Evolutionary conservation across 306 rosid genomes (phyloP).

Genomic region (Prosopis cineraria): DNA sequence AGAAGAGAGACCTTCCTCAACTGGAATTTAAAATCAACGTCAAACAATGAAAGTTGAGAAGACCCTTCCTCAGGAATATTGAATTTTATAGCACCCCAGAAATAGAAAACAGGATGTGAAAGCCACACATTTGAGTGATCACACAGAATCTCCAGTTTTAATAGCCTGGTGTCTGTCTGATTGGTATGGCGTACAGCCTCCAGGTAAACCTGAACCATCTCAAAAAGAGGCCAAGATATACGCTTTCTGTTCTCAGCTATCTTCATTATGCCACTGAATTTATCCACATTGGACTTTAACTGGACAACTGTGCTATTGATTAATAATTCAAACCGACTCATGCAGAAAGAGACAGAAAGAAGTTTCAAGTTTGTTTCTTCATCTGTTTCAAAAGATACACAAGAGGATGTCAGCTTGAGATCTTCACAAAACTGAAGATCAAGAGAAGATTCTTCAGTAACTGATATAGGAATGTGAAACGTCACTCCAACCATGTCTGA

Average conservation of each 20-base stretch:
- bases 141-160: conserved; percentile 56
- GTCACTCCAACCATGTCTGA: conserved; percentile 55
- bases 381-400: conserved; percentile 40
- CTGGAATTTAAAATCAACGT: conserved; percentile 51
- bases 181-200: conserved; percentile 46
- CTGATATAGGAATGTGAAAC: conserved; percentile 68
- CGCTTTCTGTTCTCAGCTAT: conserved; percentile 49
- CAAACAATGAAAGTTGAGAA: conserved; percentile 48
- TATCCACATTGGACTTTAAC: conserved; percentile 61
- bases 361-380: conserved; percentile 51
- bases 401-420: conserved; percentile 36
- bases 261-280: conserved; percentile 55
- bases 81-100: conserved; percentile 56
- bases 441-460: conserved; percentile 39
- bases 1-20: conserved; percentile 72
- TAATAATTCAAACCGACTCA: conserved; percentile 55
- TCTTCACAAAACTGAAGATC: conserved; percentile 47
- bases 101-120: conserved; percentile 66
- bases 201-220: conserved; percentile 54
- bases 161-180: conserved; percentile 30
- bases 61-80: conserved; percentile 49
- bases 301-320: conserved; percentile 41
- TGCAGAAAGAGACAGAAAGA: conserved; percentile 49
- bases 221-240: conserved; percentile 73
- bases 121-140: conserved; percentile 75